Evolutionary conservation across 1,284 basidiomycete species (phyloP).

Genomic region (Pseudozyma thailandica): DNA sequence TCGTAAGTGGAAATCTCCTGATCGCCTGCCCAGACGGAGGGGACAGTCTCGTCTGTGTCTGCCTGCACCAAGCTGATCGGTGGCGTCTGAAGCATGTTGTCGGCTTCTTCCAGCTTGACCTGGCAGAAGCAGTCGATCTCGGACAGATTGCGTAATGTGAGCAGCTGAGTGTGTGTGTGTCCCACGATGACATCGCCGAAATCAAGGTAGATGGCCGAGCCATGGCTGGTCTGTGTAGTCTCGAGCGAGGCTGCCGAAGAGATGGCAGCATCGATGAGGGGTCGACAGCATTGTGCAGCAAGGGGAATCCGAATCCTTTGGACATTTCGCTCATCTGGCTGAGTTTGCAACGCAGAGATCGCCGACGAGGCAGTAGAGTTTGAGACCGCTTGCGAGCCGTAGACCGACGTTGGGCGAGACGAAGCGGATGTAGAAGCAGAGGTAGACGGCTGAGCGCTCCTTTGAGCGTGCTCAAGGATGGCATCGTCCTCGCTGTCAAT

Average conservation of each 20-base stretch:
- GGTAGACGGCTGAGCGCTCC: constrained; percentile 27
- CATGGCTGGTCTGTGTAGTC: constrained; percentile 23
- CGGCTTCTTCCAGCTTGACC: constrained; percentile 58
- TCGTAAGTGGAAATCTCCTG: constrained; percentile 34
- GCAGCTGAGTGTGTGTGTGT: constrained; percentile 42
- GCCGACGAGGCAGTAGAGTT: constrained; percentile 39
- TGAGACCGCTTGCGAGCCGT: constrained; percentile 37
- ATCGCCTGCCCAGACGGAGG: constrained; percentile 48
- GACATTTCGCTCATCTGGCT: constrained; percentile 36
- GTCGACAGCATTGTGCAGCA: constrained; percentile 49
- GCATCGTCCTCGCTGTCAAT: constrained; percentile 16
- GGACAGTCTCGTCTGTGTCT: constrained; percentile 29
- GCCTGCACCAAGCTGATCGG: constrained; percentile 43
- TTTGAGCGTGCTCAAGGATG: constrained; percentile 9
- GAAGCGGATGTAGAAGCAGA: constrained; percentile 30
- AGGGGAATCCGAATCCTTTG: constrained; percentile 51
- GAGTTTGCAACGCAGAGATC: constrained; percentile 25
- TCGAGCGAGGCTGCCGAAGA: constrained; percentile 10
- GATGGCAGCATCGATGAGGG: constrained; percentile 41
- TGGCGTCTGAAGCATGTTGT: constrained; percentile 56
- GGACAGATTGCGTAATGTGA: constrained; percentile 54
- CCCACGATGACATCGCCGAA: constrained; percentile 66
- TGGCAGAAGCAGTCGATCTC: constrained; percentile 65
- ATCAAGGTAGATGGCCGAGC: constrained; percentile 55
- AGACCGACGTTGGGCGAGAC: constrained; percentile 47